These are phyloP conservation scores for Trypanosoma conorhini DNA, from an alignment of 208 protist genomes.

Conservation along the genomic window DNA sequence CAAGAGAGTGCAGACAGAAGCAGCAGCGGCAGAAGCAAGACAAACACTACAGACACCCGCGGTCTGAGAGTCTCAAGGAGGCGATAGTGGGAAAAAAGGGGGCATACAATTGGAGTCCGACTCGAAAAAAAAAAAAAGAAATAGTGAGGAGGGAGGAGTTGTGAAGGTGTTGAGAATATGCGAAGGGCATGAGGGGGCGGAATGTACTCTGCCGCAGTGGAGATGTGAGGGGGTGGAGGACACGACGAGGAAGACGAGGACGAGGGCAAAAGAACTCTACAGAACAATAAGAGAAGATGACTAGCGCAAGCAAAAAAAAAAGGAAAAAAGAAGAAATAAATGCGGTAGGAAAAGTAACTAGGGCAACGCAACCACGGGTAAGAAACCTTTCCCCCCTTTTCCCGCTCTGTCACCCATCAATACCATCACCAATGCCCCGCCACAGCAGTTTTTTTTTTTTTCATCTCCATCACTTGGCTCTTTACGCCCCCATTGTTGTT, in stretches of 20 bases:
- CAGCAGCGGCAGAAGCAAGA: neutral
- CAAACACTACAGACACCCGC: neutral
- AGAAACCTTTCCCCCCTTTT: conserved; percentile 14
- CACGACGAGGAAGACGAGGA: neutral
- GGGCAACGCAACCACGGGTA: neutral
- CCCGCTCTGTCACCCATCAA: conserved; percentile 6
- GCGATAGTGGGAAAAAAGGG: neutral
- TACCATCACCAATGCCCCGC: conserved; percentile 6
- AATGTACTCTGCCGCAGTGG: neutral
- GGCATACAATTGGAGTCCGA: neutral
- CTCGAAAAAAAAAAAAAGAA: neutral
- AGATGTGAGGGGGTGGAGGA: neutral
- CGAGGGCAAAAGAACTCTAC: neutral
- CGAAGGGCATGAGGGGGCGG: neutral
- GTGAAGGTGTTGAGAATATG: neutral
- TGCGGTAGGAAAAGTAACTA: conserved; percentile 1
- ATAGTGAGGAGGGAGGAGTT: neutral
- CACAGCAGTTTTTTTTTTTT: conserved; percentile 1
- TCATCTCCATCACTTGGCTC: conserved; percentile 19
- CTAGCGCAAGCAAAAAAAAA: neutral
- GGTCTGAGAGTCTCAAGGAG: neutral
- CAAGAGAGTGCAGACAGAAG: neutral
- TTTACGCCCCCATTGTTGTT: neutral
- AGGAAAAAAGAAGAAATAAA: conserved; percentile 3
- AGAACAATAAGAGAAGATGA: neutral